Percentiles rank a stretch among this genome's conserved stretches.
phyloP scores from a whole-genome alignment of 176 grass and related monocot genomes.

The Oryza australiensis region DNA sequence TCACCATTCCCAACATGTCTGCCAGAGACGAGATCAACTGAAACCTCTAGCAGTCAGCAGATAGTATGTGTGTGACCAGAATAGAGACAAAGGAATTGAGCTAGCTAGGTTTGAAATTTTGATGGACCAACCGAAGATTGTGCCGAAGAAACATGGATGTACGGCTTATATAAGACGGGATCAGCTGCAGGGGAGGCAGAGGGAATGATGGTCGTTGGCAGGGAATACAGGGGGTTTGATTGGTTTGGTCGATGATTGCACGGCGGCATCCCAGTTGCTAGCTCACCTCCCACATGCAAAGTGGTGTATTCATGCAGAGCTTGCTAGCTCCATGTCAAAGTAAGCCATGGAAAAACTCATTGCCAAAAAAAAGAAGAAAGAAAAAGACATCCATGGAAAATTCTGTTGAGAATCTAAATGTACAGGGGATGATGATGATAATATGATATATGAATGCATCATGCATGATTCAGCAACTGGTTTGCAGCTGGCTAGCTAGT shows the following conservation, averaged over 20 bases:
- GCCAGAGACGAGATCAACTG: background rate
- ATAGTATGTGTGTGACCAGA: too few relatives aligned
- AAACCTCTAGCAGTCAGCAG: too few relatives aligned
- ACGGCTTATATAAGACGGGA: slow-evolving; percentile 12
- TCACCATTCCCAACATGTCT: background rate
- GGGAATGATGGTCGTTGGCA: slow-evolving; percentile 42
- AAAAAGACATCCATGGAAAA: background rate
- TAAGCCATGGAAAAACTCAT: background rate
- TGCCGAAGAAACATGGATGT: background rate
- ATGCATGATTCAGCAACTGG: background rate
- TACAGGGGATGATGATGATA: background rate
- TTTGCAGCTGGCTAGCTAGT: too few relatives aligned
- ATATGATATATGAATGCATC: background rate
- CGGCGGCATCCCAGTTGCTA: background rate
- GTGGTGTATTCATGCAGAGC: background rate
- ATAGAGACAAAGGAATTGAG: background rate
- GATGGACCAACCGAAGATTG: background rate
- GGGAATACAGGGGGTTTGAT: slow-evolving; percentile 34
- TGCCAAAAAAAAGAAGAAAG: background rate
- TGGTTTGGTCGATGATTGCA: slow-evolving; percentile 1
- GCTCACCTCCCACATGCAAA: slow-evolving; percentile 27
- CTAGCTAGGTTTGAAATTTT: background rate
- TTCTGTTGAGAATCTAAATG: background rate
- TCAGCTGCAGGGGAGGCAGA: background rate
- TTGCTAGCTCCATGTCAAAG: slow-evolving; percentile 20